Evolutionary conservation across 2,329 filamentous ascomycete species (phyloP), one percentile per base, ranked within the genome.

Genomic region (Pestalotiopsis sp.): DNA sequence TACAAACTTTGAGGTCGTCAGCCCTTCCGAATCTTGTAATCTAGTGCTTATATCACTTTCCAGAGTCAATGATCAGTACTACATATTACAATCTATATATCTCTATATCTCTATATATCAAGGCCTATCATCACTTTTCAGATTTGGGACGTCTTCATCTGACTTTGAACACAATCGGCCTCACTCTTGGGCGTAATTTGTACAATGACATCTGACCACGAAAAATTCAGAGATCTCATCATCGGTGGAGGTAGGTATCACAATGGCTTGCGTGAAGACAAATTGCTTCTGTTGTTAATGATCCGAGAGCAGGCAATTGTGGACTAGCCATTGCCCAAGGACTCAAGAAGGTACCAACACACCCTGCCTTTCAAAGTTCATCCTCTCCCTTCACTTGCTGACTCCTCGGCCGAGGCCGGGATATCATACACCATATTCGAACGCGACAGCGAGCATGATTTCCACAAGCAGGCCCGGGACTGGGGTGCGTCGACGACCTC

Each of bases 371-470:
- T 9, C 3, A 23, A 52, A 23, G 3, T 17, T 20, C 17, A 9
- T 52, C n/a, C 17, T 52, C 45, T 5, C 14, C 7, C 17, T 56
- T 23, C 12, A 56, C 17, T 17, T 3, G 17, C 45, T 52, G 45
- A 52, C 17, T 7, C 17, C 17, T 52, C 45, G 17, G 7, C 17
- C 17, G 14, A 60, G 57, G 57, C 31, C 14, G 57, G 57, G 3
- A 60, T 60, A 36, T 60, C 57, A 13, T 60, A 60, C 31, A 60
- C 57, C 25, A 38, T 60, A n/a, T 60, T 60, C 23, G 57, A 60
- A 38, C 57, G 57, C 25, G 57, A 60, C 14, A 60, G 57, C 23
- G 57, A 27, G 13, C 57, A 60, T 60, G 57, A 60, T 23, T 60
- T 60, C 17, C 31, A 27, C 14, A 17, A 60, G 12, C 14, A 27